Conservation (phyloP, 179 eudicot species). For the Silene noctiflora region DNA sequence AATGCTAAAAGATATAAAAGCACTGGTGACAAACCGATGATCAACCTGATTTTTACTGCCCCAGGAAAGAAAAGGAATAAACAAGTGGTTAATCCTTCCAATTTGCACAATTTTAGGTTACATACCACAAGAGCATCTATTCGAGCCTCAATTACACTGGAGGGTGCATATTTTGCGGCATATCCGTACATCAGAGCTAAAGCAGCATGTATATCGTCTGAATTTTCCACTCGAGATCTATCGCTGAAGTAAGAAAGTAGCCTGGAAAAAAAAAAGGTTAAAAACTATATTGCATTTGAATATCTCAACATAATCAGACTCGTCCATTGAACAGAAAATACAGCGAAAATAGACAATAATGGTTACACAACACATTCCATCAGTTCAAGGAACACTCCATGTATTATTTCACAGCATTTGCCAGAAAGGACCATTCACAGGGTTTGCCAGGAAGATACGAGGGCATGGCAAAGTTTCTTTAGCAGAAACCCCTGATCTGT, state of each 20-base stretch:
- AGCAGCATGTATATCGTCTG: slow-evolving; percentile 97
- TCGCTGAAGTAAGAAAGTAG: slow-evolving; percentile 77
- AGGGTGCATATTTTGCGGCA: slow-evolving; percentile 99
- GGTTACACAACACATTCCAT: not conserved
- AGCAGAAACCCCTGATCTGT: not conserved
- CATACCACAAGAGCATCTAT: slow-evolving; percentile 98
- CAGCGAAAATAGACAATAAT: not conserved
- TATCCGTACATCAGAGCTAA: slow-evolving; percentile 98
- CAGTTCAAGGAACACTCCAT: not conserved
- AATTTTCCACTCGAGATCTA: slow-evolving; percentile 71
- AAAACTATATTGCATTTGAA: not conserved
- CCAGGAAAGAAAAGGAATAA: not conserved
- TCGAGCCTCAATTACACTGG: slow-evolving; percentile 92
- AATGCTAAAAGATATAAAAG: not conserved
- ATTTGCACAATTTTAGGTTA: not conserved
- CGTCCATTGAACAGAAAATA: not conserved
- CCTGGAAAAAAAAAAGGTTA: slow-evolving; percentile 40
- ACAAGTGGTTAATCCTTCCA: not conserved
- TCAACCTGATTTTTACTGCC: not conserved
- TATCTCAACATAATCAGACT: not conserved
- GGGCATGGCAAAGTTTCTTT: not conserved
- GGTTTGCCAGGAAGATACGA: not conserved
- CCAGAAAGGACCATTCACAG: not conserved
- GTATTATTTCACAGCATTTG: not conserved
- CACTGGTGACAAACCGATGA: not conserved